Conservation (phyloP, 306 rosid genomes). For the Prosopis cineraria region DNA sequence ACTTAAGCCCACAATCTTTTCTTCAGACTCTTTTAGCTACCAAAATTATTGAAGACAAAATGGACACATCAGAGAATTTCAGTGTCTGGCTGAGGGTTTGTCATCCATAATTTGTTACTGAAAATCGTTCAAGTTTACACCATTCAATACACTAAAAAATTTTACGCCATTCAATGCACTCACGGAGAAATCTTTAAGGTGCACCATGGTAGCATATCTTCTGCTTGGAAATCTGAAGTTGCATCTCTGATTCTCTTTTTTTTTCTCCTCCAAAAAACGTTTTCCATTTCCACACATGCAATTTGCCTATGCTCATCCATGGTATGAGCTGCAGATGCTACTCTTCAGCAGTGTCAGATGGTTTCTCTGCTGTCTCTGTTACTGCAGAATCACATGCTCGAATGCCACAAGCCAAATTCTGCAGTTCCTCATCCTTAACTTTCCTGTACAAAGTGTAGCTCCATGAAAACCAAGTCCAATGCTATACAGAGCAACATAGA, state of each 20-base stretch:
- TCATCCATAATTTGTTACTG: conserved; percentile 6
- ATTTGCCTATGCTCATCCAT: conserved; percentile 91
- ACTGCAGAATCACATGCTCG: conserved; percentile 95
- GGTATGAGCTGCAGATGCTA: conserved; percentile 93
- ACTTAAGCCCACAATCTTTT: conserved; percentile 47
- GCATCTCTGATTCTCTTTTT: conserved; percentile 61
- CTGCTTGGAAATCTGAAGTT: conserved; percentile 54
- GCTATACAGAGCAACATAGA: conserved; percentile 27
- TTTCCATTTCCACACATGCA: conserved; percentile 75
- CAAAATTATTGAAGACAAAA: conserved; percentile 30
- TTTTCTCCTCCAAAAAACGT: too few relatives aligned
- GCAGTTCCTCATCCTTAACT: conserved; percentile 97
- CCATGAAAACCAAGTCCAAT: conserved; percentile 29
- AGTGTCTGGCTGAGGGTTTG: too few relatives aligned
- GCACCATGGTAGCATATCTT: conserved; percentile 53
- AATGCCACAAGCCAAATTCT: conserved; percentile 84
- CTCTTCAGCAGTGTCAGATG: conserved; percentile 96
- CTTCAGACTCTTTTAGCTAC: conserved; percentile 76
- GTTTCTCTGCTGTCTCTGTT: conserved; percentile 85
- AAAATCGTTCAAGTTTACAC: conserved; percentile 6
- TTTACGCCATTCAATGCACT: too few relatives aligned
- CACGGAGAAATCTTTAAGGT: not conserved
- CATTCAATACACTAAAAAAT: conserved; percentile 3
- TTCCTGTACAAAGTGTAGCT: conserved; percentile 58
- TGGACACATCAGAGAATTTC: conserved; percentile 24